A percentile compares a stretch with the other conserved stretches of the same genome.
These are phyloP conservation scores for Mortierella hygrophila DNA, from an alignment of 192 early-diverging fungal species.

Conservation along the genomic window DNA sequence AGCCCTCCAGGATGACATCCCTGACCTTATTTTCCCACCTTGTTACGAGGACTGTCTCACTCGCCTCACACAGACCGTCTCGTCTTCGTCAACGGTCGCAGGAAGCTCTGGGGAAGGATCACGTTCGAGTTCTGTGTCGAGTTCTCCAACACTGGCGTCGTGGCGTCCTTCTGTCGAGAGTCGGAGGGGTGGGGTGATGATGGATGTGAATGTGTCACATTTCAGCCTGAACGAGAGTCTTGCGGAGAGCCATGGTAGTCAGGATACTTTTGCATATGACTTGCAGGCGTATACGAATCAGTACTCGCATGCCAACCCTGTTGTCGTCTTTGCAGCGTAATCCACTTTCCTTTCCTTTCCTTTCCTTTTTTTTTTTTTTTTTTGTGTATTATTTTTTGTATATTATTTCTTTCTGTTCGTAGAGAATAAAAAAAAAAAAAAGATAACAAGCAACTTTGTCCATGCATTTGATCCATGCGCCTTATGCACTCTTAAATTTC, in stretches of 20 bases:
- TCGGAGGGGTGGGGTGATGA: neutral
- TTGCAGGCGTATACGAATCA: constrained; percentile 29
- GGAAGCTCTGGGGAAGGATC: neutral
- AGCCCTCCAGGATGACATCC: constrained; percentile 30
- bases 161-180: constrained; percentile 4
- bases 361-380: no score
- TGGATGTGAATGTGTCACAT: constrained; percentile 1
- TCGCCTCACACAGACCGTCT: neutral
- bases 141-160: constrained; percentile 12
- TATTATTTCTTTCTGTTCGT: no score
- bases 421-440: no score
- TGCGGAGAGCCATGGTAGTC: neutral
- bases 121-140: neutral
- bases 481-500: no score
- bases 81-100: neutral
- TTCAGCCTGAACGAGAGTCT: constrained; percentile 27
- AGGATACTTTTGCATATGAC: constrained; percentile 11
- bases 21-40: neutral
- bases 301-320: constrained; percentile 20
- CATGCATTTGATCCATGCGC: no score
- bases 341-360: no score
- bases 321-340: neutral
- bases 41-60: constrained; percentile 31
- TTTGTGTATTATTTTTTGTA: no score
- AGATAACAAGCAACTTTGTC: no score